Base-by-base conservation (phyloP, 805 yeast genomes). In the Candida sphagnicola region DNA sequence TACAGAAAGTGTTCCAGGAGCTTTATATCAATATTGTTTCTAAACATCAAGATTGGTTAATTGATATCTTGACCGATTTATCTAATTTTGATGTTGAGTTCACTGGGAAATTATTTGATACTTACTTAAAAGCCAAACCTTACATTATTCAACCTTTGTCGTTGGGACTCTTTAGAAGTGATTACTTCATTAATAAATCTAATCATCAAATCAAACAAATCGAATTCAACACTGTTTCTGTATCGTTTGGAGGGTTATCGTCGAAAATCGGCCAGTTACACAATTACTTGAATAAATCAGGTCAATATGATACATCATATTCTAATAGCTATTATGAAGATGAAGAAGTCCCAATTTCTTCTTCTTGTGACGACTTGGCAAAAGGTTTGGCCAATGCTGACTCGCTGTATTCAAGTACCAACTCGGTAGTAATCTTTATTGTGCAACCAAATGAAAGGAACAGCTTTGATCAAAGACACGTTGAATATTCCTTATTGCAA, bases 151-250 rank as follows among this genome's bases (percentile, higher is more conserved):
- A 85, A 55, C 77, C 80, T 1, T 67, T 86, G 26, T 75, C 89
- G 0, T 68, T 90, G 32, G 98, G 97, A 0, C 61, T 93, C 8
- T 90, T 89, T 59, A 76, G 99, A 57, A 83, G 95, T 0, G 99
- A 93, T 55, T 93, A 91, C 53, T 79, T 93, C 80, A 54, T 59
- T 41, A 56, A 74, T n/a, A 43, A 41, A 4, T 46, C 45, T 4
- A 40, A 41, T 18, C 40, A 53, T 13, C 57, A 61, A 18, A 83
- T 91, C 52, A 90, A 91, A 56, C 99, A 93, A 61, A 93, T 93
- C 37, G 99, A 93, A 59, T 91, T 91, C 67, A 93, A 93, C 62
- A 90, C 99, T 1, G 87, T 93, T 3, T 85, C 96, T 51, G 96
- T 91, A 3, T 90, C 97, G 1, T 93, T 93, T 66, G 96, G 95